phyloP scores from a whole-genome alignment of 495 filamentous ascomycete species.

The Aspergillus cavernicola region DNA sequence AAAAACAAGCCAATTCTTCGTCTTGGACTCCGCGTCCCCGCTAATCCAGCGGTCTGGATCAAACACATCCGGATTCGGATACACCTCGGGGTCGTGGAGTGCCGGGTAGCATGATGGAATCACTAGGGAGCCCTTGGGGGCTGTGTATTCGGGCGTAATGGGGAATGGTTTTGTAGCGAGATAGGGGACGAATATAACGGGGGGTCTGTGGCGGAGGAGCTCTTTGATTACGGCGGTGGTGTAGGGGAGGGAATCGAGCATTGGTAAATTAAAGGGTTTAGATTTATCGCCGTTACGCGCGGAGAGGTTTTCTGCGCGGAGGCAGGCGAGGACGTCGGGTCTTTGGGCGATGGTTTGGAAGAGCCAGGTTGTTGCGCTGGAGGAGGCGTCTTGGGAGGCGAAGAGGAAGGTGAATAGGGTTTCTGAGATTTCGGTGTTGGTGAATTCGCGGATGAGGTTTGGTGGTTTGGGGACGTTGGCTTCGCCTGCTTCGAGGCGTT shows the following conservation, averaged over 20 bases:
- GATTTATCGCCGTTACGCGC: slow-evolving; percentile 68
- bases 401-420: slow-evolving; percentile 96
- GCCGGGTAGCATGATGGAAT: slow-evolving; percentile 83
- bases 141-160: slow-evolving; percentile 75
- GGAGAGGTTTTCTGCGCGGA: slow-evolving; percentile 79
- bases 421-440: slow-evolving; percentile 83
- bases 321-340: slow-evolving; percentile 75
- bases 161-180: slow-evolving; percentile 86
- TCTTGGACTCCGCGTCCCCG: slow-evolving; percentile 83
- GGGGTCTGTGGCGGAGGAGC: slow-evolving; percentile 86
- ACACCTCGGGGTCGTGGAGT: slow-evolving; percentile 84
- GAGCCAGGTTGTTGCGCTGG: slow-evolving; percentile 84
- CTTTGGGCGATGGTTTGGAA: slow-evolving; percentile 89
- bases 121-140: slow-evolving; percentile 87
- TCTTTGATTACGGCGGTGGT: slow-evolving; percentile 88
- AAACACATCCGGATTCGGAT: slow-evolving; percentile 77
- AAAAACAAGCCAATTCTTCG: slow-evolving; percentile 95
- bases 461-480: slow-evolving; percentile 66
- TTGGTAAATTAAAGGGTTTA: slow-evolving; percentile 64
- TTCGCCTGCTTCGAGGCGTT: slow-evolving; percentile 61
- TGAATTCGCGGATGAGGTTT: slow-evolving; percentile 75
- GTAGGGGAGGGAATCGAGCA: slow-evolving; percentile 82
- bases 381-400: slow-evolving; percentile 91
- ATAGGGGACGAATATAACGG: slow-evolving; percentile 95
- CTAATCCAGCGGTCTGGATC: slow-evolving; percentile 83